phyloP scores from a whole-genome alignment of 2,329 filamentous ascomycete species.

The Sporothrix curviconia region DNA sequence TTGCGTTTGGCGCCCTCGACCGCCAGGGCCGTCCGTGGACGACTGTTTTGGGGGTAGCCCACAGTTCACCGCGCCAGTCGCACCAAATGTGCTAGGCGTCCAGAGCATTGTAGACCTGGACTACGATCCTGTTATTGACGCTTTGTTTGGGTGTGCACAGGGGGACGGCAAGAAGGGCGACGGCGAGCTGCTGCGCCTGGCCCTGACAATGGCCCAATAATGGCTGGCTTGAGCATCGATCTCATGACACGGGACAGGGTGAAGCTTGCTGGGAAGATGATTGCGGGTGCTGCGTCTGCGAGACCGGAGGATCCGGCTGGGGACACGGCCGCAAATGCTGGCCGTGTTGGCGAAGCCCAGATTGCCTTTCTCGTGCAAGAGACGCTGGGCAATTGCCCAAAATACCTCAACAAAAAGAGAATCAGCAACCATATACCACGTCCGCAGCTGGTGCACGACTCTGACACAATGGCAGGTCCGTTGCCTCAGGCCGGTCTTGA shows the following conservation, averaged over 20 bases:
- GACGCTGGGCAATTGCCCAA: constrained; percentile 76
- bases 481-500: constrained; percentile 50
- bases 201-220: constrained; percentile 32
- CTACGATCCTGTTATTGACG: constrained; percentile 64
- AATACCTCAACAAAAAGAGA: constrained; percentile 72
- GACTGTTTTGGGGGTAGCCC: constrained; percentile 67
- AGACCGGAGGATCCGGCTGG: constrained; percentile 24
- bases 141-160: constrained; percentile 50
- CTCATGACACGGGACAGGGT: constrained; percentile 62
- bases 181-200: constrained; percentile 33
- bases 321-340: constrained; percentile 22
- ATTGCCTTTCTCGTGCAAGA: constrained; percentile 64
- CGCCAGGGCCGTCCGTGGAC: constrained; percentile 63
- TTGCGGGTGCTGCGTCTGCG: constrained; percentile 51
- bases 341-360: constrained; percentile 34
- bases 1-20: constrained; percentile 70
- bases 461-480: constrained; percentile 25
- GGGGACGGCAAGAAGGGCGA: constrained; percentile 26
- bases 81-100: constrained; percentile 57
- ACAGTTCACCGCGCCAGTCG: constrained; percentile 60
- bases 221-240: constrained; percentile 55
- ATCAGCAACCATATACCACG: constrained; percentile 50
- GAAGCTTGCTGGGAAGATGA: constrained; percentile 65
- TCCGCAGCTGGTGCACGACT: constrained; percentile 36
- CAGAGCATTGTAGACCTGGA: constrained; percentile 52